phyloP scores from a whole-genome alignment of 371 early-diverging fungal species.

The Mucor ambiguus region DNA sequence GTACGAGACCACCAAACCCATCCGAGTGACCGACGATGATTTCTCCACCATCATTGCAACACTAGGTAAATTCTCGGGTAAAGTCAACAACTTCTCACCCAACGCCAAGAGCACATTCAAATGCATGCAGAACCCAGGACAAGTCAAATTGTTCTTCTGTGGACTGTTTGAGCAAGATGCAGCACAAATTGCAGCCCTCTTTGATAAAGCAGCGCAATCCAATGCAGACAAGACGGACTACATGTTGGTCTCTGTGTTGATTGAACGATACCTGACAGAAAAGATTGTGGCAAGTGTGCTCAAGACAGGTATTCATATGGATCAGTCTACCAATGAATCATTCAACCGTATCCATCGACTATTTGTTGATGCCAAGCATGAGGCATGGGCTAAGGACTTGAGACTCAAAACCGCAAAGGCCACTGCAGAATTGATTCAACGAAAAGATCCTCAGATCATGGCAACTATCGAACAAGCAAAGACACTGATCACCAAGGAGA shows the following conservation, averaged over 20 bases:
- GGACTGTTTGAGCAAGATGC: background rate
- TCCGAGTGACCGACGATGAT: slow-evolving; percentile 30
- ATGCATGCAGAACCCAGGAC: background rate
- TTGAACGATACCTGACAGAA: slow-evolving; percentile 15
- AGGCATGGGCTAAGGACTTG: slow-evolving; percentile 12
- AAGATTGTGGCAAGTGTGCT: slow-evolving; percentile 5
- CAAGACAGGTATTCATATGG: slow-evolving; percentile 11
- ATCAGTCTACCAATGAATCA: slow-evolving; percentile 5
- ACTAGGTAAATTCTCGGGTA: slow-evolving; percentile 20
- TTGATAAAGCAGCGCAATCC: background rate
- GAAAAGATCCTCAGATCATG: background rate
- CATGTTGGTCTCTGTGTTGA: slow-evolving; percentile 15
- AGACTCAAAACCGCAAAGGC: slow-evolving; percentile 22
- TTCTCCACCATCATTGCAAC: slow-evolving; percentile 23
- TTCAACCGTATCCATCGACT: background rate
- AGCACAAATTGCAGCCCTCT: background rate
- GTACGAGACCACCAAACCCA: slow-evolving; percentile 16
- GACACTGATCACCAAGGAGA: background rate
- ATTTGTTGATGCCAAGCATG: background rate
- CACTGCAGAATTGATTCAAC: slow-evolving; percentile 11
- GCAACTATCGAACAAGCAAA: background rate
- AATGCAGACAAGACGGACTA: slow-evolving; percentile 15
- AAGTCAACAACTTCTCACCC: slow-evolving; percentile 22
- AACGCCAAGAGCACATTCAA: slow-evolving; percentile 15
- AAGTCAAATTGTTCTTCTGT: background rate